Conservation (phyloP, 805 yeast species). For the Candida ficus region DNA sequence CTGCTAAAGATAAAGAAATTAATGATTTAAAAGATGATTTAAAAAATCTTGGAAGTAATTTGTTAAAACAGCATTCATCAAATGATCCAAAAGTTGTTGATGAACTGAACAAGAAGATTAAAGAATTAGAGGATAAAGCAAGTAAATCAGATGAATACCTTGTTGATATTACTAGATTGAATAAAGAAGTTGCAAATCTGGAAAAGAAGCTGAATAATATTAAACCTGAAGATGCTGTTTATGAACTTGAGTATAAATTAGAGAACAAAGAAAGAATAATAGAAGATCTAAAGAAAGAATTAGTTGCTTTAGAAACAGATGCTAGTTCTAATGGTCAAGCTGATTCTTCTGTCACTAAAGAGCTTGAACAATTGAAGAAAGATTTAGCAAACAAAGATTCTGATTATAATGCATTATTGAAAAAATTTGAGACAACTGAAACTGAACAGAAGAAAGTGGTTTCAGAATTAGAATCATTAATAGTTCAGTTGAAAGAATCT, state of each 20-base stretch:
- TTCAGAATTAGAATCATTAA: no score
- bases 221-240: slow-evolving; percentile 14
- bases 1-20: slow-evolving; percentile 5
- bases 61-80: background rate
- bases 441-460: no score
- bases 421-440: background rate
- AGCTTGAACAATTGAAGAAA: no score
- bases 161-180: background rate
- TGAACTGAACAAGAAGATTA: slow-evolving; percentile 6
- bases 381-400: background rate
- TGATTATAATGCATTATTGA: background rate
- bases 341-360: no score
- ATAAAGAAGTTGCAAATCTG: slow-evolving; percentile 1
- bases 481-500: no score
- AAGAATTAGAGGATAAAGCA: slow-evolving; percentile 1
- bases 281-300: slow-evolving; percentile 12
- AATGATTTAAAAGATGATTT: background rate
- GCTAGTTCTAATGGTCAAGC: no score
- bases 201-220: slow-evolving; percentile 8
- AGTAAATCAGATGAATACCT: background rate
- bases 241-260: slow-evolving; percentile 16
- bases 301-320: no score
- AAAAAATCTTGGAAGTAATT: background rate
- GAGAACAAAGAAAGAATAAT: slow-evolving; percentile 19
- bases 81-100: background rate